phyloP scores from a whole-genome alignment of 352 stramenopile species.

The Phytopythium boreale region DNA sequence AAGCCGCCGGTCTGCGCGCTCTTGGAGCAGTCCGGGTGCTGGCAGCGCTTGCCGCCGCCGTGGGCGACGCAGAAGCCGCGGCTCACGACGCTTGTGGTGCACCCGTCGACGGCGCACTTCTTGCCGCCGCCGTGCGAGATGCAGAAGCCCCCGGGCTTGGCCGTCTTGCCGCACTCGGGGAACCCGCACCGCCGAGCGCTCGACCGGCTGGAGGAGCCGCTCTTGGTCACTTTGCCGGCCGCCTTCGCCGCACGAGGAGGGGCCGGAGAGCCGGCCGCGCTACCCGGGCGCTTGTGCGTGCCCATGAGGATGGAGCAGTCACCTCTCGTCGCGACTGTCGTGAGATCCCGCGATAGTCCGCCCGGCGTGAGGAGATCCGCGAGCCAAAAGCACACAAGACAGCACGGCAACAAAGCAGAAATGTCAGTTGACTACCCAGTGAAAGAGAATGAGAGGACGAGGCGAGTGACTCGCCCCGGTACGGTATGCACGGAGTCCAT shows the following conservation, averaged over 20 bases:
- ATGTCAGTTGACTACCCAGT: slow-evolving; percentile 5
- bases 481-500: not conserved
- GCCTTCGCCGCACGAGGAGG: not conserved
- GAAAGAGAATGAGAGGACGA: not conserved
- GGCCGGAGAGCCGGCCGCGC: not conserved
- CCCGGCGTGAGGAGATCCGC: not conserved
- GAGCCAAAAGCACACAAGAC: not conserved
- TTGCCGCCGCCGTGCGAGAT: slow-evolving; percentile 57
- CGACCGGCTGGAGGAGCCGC: not conserved
- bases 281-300: not conserved
- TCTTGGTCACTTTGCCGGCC: not conserved
- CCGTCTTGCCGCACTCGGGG: slow-evolving; percentile 45
- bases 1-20: slow-evolving; percentile 40
- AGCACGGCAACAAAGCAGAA: slow-evolving; percentile 6
- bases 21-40: slow-evolving; percentile 24
- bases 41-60: slow-evolving; percentile 53
- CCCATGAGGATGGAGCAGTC: not conserved
- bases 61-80: slow-evolving; percentile 60
- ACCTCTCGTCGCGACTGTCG: not conserved
- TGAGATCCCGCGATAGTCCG: not conserved
- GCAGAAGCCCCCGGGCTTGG: slow-evolving; percentile 48
- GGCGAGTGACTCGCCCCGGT: not conserved
- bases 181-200: slow-evolving; percentile 34
- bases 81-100: slow-evolving; percentile 52
- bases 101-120: slow-evolving; percentile 46